Base-by-base conservation (phyloP, 495 filamentous ascomycete genomes). In the Acidiella bohemica region DNA sequence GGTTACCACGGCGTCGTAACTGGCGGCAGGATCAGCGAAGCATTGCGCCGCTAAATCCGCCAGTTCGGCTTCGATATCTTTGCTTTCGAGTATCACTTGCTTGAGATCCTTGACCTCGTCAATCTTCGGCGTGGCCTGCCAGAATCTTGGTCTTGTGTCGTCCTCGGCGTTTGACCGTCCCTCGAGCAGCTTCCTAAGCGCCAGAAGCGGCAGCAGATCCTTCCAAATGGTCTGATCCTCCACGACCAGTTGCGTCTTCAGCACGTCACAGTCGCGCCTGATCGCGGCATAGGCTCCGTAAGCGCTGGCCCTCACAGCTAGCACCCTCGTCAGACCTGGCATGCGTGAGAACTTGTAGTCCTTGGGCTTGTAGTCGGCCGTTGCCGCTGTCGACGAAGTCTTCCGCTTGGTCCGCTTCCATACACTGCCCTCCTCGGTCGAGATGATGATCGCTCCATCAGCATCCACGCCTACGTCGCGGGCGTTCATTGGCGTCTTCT, bases 331-430 rank as follows among this genome's bases (percentile, higher is more conserved):
- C 25, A 97, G 67, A 32, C 80, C 81, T 3, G 92, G 79, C 16
- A 97, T 76, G 19, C 90, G 75, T 50, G 81, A 76, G 52, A 94
- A 96, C 48, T 96, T 96, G 63, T 84, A 93, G 48, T 93, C 84
- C 47, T 81, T 84, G n/a, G 68, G 63, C 54, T 69, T 77, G 31
- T 65, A 58, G 17, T 73, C 76, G 5, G 53, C 57, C 9, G 46
- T 46, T 1, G 58, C 51, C n/a, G 70, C 61, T 4, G 66, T 62
- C 36, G 65, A 72, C 0, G 77, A 68, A 52, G 83, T 76, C 52
- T 93, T 93, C 48, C 92, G 71, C 51, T 82, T 85, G 41, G 84
- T 71, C 32, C 88, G 76, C 40, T 71, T 75, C 87, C 87, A 97
- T 1, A 94, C 87, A 31, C 81, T 87, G 5, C 90, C 90, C 25